Percentiles rank a stretch among this genome's conserved stretches.
Conservation (phyloP, 495 filamentous ascomycete species). For the Tuber indicum region DNA sequence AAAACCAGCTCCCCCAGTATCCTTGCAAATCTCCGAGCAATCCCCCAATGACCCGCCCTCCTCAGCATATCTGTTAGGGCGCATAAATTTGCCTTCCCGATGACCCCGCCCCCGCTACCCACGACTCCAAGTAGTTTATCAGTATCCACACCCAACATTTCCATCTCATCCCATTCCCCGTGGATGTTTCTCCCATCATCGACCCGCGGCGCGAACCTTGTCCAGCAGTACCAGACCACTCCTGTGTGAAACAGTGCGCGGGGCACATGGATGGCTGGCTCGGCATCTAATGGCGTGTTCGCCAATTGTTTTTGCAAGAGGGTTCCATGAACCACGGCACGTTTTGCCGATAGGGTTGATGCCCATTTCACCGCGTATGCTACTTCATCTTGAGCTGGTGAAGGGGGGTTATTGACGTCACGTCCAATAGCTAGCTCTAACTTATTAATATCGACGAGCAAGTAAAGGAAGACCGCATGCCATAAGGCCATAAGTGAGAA, state of each 20-base stretch:
- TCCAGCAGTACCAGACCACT: conserved; percentile 22
- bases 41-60: conserved; percentile 12
- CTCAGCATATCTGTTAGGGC: conserved; percentile 9
- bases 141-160: conserved; percentile 4
- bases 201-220: background rate
- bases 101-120: background rate
- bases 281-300: conserved; percentile 11
- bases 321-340: conserved; percentile 25
- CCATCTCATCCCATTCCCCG: background rate
- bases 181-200: background rate
- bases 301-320: conserved; percentile 18
- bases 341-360: conserved; percentile 8
- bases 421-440: conserved; percentile 29
- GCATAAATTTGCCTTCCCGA: conserved; percentile 1
- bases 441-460: conserved; percentile 24
- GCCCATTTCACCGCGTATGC: conserved; percentile 21
- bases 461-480: conserved; percentile 27
- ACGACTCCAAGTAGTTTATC: background rate
- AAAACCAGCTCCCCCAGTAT: conserved; percentile 9
- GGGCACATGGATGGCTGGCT: conserved; percentile 31
- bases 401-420: conserved; percentile 15
- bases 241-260: conserved; percentile 20
- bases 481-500: conserved; percentile 26
- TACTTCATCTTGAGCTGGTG: conserved; percentile 2
- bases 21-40: conserved; percentile 10